Percentiles rank a stretch among this genome's conserved stretches.
phyloP scores from a whole-genome alignment of 257 asterid species.

The Lantana camara region DNA sequence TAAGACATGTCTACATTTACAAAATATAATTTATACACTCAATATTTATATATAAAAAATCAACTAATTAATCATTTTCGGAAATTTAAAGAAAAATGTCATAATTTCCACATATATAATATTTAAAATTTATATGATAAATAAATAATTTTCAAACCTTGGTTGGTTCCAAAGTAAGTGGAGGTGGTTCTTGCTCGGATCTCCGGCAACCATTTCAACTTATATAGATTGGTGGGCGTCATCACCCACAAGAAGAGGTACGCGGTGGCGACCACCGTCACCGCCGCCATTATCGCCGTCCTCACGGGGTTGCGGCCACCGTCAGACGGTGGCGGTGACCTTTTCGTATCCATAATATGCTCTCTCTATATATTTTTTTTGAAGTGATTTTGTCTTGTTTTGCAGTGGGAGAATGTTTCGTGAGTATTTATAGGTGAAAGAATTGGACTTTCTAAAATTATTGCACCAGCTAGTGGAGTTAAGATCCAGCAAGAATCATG shows the following conservation, averaged over 20 bases:
- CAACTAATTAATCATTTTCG: no score
- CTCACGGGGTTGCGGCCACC: conserved; percentile 34
- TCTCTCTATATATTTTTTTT: background rate
- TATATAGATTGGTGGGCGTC: conserved; percentile 55
- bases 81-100: no score
- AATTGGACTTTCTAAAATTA: conserved; percentile 9
- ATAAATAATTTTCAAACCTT: conserved; percentile 42
- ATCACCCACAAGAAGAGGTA: conserved; percentile 61
- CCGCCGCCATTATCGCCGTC: conserved; percentile 44
- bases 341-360: conserved; percentile 7
- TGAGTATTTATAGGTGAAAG: conserved; percentile 28
- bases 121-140: no score
- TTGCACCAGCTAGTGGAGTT: conserved; percentile 7
- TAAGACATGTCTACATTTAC: no score
- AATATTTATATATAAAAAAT: no score
- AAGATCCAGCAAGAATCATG: conserved; percentile 33
- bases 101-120: background rate
- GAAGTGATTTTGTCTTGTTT: conserved; percentile 2
- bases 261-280: conserved; percentile 43
- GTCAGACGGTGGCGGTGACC: conserved; percentile 22
- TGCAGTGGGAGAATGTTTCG: conserved; percentile 29
- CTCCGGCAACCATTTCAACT: conserved; percentile 51
- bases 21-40: no score
- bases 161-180: conserved; percentile 77
- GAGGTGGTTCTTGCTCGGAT: conserved; percentile 47